Evolutionary conservation across 2,329 filamentous ascomycete species (phyloP).

Genomic region (Calonectria naviculata): DNA sequence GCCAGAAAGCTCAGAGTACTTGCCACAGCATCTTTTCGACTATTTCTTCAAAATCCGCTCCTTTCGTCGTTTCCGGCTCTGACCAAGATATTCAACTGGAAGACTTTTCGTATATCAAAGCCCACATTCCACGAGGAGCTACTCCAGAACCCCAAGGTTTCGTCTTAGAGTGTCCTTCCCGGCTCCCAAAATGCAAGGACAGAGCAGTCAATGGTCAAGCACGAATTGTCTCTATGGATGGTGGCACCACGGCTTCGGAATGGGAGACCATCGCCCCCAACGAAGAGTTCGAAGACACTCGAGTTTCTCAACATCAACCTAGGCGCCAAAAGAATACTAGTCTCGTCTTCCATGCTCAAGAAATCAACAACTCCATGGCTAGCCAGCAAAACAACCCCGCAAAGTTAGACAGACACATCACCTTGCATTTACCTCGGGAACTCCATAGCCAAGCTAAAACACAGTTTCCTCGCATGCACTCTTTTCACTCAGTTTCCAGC

Average conservation of each 20-base stretch:
- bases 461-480: constrained; percentile 29
- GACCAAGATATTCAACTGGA: constrained; percentile 25
- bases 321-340: constrained; percentile 29
- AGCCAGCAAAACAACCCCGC: neutral
- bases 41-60: constrained; percentile 7
- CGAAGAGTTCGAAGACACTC: constrained; percentile 32
- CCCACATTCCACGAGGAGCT: neutral
- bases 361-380: constrained; percentile 3
- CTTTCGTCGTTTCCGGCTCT: constrained; percentile 5
- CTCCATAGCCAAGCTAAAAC: constrained; percentile 20
- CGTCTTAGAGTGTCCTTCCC: constrained; percentile 28
- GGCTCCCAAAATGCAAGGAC: neutral
- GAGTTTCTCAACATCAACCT: constrained; percentile 16
- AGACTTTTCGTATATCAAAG: constrained; percentile 24
- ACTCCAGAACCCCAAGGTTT: constrained; percentile 26
- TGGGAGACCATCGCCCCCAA: constrained; percentile 45
- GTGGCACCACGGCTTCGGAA: constrained; percentile 39
- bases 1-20: neutral
- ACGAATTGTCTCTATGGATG: constrained; percentile 10
- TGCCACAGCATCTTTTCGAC: neutral
- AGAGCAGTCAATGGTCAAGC: neutral
- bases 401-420: constrained; percentile 9
- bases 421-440: constrained; percentile 20
- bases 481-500: constrained; percentile 43
- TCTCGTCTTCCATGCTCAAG: constrained; percentile 22